phyloP scores from a whole-genome alignment of 2,329 filamentous ascomycete genomes.

The Rhynchosporium secalis region DNA sequence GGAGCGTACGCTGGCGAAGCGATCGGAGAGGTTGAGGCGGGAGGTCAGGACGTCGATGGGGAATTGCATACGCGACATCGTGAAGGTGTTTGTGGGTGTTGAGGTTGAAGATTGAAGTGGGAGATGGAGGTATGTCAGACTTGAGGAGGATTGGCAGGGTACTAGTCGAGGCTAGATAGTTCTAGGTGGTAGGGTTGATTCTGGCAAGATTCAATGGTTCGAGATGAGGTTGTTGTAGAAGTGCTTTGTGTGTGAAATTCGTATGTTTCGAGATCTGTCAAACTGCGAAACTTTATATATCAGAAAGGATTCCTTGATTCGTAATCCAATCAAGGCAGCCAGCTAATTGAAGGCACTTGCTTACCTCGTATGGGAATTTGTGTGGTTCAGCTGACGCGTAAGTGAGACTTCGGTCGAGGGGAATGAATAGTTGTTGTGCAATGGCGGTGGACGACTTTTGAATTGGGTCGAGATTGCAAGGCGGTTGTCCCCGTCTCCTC shows the following conservation, averaged over 20 bases:
- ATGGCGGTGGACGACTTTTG: neutral
- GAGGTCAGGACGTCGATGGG: slow-evolving; percentile 90
- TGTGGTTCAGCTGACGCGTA: slow-evolving; percentile 7
- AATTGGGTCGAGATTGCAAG: neutral
- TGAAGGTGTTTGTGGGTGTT: slow-evolving; percentile 21
- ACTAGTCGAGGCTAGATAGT: slow-evolving; percentile 9
- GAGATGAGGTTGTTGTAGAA: neutral
- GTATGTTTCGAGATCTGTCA: slow-evolving; percentile 33
- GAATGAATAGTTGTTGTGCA: neutral
- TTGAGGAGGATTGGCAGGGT: neutral
- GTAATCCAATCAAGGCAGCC: slow-evolving; percentile 24
- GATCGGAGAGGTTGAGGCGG: slow-evolving; percentile 80
- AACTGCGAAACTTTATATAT: slow-evolving; percentile 24
- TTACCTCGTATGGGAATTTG: slow-evolving; percentile 3
- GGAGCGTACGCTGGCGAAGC: slow-evolving; percentile 79
- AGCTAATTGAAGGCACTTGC: neutral
- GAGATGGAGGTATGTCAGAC: slow-evolving; percentile 7
- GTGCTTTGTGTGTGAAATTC: slow-evolving; percentile 22
- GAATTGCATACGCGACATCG: slow-evolving; percentile 87
- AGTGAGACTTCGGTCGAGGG: slow-evolving; percentile 1
- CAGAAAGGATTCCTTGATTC: slow-evolving; percentile 21
- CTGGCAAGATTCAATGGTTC: slow-evolving; percentile 6
- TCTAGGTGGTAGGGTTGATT: slow-evolving; percentile 16
- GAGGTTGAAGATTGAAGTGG: slow-evolving; percentile 7
- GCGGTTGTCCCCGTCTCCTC: too few species aligned